Evolutionary conservation across 805 yeast species (phyloP), one percentile per base, ranked within the genome.

Genomic region (Myxozyma sirexii): DNA sequence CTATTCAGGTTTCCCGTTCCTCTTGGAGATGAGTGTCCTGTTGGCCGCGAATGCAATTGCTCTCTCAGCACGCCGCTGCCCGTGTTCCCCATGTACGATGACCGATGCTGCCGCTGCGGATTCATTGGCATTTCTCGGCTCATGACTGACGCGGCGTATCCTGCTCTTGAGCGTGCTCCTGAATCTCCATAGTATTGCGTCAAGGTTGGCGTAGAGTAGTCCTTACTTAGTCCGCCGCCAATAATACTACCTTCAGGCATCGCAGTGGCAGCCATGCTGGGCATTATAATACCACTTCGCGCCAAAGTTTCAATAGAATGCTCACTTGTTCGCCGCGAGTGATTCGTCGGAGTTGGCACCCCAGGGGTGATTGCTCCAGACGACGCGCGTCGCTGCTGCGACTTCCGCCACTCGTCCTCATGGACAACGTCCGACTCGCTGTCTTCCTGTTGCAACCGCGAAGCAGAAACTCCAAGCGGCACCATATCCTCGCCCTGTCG

Each of bases 1-100:
- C 59, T 54, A 42, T 58, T 54, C 52, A 58, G 10, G 15, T 33
- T 38, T 15, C 33, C 31, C 49, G 50, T 5, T 44, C 26, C 3
- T 6, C 33, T 6, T 7, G 33, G 10, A 29, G 33, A 7, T 7
- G 33, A 6, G 15, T 37, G 17, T 26, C 17, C 27, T 27, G 31
- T 33, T 21, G 23, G 29, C 21, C 27, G 23, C 33, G 37, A 26
- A 29, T 41, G 35, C 6, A 41, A 8, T 24, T 33, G 33, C n/a
- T 48, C 62, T 24, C 62, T 54, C 15, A 54, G 43, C 17, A 45
- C 50, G 12, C 58, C 62, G 21, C 48, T 26, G 10, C 49, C 53
- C 10, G 7, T 13, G 17, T 37, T n/a, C 8, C 24, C 13, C 38
- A 26, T 24, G 17, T 29, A 29, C 33, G 33, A 29, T 29, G 33